Percentiles rank a stretch among this genome's conserved stretches.
Conservation (phyloP, 1,284 basidiomycete species). For the Chondrostereum purpureum region DNA sequence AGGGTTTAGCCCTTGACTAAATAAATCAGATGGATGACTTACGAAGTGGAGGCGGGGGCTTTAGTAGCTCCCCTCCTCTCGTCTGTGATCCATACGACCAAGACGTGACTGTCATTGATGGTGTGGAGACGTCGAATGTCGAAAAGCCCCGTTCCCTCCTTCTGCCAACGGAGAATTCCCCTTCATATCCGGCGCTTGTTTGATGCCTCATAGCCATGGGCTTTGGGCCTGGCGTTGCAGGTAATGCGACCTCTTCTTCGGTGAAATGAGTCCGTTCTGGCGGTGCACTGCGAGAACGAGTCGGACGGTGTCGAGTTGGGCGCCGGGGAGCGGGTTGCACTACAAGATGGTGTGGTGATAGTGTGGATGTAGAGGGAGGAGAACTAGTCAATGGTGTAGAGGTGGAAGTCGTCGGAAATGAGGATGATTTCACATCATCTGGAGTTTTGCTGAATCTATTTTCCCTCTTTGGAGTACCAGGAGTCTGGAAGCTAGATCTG, state of each 20-base stretch:
- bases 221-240: neutral
- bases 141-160: slow-evolving; percentile 1
- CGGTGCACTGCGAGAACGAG: neutral
- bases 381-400: too few species aligned
- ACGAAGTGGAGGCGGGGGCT: slow-evolving; percentile 59
- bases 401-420: neutral
- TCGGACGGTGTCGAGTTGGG: neutral
- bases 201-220: neutral
- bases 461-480: neutral
- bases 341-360: neutral
- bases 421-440: neutral
- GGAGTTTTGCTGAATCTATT: neutral
- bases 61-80: slow-evolving; percentile 38
- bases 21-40: slow-evolving; percentile 23
- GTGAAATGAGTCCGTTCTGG: slow-evolving; percentile 1
- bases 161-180: neutral
- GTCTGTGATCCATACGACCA: slow-evolving; percentile 21
- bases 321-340: neutral
- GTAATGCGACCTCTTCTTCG: neutral
- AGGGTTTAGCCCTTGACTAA: slow-evolving; percentile 18
- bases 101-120: slow-evolving; percentile 18
- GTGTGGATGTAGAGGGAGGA: neutral
- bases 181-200: neutral
- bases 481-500: neutral
- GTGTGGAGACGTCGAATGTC: slow-evolving; percentile 18